Evolutionary conservation across 2,329 filamentous ascomycete species (phyloP).

Genomic region (Aspergillus luchuensis): DNA sequence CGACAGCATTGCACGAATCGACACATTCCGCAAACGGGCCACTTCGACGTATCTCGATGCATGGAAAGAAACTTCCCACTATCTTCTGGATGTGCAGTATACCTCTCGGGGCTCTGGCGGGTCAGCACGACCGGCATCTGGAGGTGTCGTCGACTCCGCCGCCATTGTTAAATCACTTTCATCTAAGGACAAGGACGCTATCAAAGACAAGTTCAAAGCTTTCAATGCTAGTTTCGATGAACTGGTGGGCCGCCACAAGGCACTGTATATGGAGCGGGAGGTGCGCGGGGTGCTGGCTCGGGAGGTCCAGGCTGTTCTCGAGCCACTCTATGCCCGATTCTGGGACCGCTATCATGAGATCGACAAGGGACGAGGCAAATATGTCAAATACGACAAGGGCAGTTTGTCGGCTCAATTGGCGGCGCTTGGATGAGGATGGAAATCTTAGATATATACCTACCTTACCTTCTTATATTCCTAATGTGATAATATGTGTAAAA

Average conservation of each 20-base stretch:
- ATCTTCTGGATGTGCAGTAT: constrained; percentile 88
- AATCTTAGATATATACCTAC: background rate
- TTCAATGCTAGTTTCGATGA: constrained; percentile 94
- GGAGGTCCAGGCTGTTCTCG: constrained; percentile 87
- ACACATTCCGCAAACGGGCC: constrained; percentile 85
- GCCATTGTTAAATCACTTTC: constrained; percentile 80
- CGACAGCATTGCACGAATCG: constrained; percentile 66
- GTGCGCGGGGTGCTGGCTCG: constrained; percentile 77
- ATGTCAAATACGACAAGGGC: constrained; percentile 94
- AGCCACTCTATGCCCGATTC: constrained; percentile 91
- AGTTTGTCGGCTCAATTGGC: constrained; percentile 67
- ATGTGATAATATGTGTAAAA: background rate
- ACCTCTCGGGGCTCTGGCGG: constrained; percentile 66
- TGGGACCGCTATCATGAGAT: constrained; percentile 98
- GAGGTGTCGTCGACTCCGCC: constrained; percentile 68
- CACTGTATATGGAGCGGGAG: constrained; percentile 85
- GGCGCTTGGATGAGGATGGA: constrained; percentile 36
- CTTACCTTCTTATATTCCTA: background rate
- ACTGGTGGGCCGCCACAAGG: constrained; percentile 78
- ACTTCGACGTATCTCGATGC: constrained; percentile 78
- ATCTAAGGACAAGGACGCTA: constrained; percentile 91
- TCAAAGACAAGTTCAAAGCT: constrained; percentile 91
- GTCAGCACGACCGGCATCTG: constrained; percentile 67
- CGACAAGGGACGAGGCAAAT: constrained; percentile 96
- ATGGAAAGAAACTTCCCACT: constrained; percentile 83